Evolutionary conservation across 2,329 filamentous ascomycete genomes (phyloP).

Genomic region (Pseudocercospora fuligena): DNA sequence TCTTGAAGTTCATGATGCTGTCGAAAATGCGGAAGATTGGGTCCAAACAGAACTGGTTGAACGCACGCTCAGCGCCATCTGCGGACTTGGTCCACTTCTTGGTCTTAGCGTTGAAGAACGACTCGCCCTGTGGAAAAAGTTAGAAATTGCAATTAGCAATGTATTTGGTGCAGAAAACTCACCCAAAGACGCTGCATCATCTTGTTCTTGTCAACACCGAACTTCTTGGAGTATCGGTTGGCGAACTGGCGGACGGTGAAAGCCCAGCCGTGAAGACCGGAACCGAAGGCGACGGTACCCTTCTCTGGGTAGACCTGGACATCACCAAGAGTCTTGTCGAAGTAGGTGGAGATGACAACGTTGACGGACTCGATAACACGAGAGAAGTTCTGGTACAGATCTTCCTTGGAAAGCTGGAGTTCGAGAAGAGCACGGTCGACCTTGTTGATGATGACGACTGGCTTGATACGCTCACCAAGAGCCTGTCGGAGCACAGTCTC

Average conservation of each 20-base stretch:
- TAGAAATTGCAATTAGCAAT: conserved; percentile 12
- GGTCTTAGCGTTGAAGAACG: conserved; percentile 99
- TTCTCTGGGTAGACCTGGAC: conserved; percentile 98
- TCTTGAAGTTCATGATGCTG: conserved; percentile 98
- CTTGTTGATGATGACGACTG: conserved; percentile 99
- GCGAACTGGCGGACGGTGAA: conserved; percentile 99
- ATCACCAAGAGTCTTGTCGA: conserved; percentile 95
- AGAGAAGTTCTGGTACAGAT: conserved; percentile 99
- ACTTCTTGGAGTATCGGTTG: conserved; percentile 97
- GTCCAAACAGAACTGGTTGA: conserved; percentile 99
- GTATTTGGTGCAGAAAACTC: conserved; percentile 47
- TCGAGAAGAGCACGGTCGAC: conserved; percentile 99
- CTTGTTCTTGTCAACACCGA: conserved; percentile 99
- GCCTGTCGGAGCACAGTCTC: conserved; percentile 99
- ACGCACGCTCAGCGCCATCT: conserved; percentile 96
- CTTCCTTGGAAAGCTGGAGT: conserved; percentile 97
- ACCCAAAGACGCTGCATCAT: conserved; percentile 99
- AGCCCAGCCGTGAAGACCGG: conserved; percentile 99
- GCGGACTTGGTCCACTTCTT: conserved; percentile 99
- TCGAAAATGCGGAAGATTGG: conserved; percentile 99
- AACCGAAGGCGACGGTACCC: conserved; percentile 98
- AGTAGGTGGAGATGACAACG: conserved; percentile 99
- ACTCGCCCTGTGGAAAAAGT: conserved; percentile 71
- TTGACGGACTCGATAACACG: conserved; percentile 99
- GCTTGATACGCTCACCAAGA: conserved; percentile 99